Percentiles rank a stretch among this genome's conserved stretches.
Evolutionary conservation across 768 basidiomycete genomes (phyloP).

Genomic region (Rubroboletus pulcherrimus): DNA sequence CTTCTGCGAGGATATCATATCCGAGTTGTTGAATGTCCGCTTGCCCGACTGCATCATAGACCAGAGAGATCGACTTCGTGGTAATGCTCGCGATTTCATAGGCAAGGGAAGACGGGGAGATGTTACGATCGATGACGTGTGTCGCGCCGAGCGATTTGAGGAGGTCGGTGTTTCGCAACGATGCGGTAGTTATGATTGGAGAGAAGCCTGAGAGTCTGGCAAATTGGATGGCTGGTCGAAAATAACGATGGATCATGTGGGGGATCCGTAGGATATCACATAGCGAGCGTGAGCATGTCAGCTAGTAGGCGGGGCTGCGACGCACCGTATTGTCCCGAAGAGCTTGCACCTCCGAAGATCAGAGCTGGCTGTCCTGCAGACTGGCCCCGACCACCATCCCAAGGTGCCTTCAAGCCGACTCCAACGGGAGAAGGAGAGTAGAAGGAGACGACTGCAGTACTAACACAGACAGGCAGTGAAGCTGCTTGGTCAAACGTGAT

Average conservation of each 20-base stretch:
- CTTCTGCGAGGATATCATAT: conserved; percentile 30
- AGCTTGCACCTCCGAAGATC: conserved; percentile 36
- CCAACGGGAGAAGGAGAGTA: conserved; percentile 29
- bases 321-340: conserved; percentile 38
- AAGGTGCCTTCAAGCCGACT: conserved; percentile 32
- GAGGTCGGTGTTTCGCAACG: conserved; percentile 30
- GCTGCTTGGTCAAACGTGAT: conserved; percentile 38
- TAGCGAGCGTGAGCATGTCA: neutral
- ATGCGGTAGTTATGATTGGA: conserved; percentile 40
- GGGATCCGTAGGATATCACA: neutral
- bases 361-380: conserved; percentile 31
- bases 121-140: conserved; percentile 33
- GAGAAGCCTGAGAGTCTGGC: conserved; percentile 34
- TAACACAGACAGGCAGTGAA: conserved; percentile 33
- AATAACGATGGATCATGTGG: neutral
- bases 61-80: conserved; percentile 7
- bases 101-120: conserved; percentile 9
- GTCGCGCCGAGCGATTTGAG: conserved; percentile 39
- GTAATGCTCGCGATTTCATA: conserved; percentile 16
- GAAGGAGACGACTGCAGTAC: conserved; percentile 32
- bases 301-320: conserved; percentile 25
- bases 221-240: conserved; percentile 31
- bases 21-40: conserved; percentile 33
- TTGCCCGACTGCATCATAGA: conserved; percentile 27
- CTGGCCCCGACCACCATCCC: conserved; percentile 30